Base-by-base conservation (phyloP, 495 filamentous ascomycete species). In the Apiosordaria backusii region DNA sequence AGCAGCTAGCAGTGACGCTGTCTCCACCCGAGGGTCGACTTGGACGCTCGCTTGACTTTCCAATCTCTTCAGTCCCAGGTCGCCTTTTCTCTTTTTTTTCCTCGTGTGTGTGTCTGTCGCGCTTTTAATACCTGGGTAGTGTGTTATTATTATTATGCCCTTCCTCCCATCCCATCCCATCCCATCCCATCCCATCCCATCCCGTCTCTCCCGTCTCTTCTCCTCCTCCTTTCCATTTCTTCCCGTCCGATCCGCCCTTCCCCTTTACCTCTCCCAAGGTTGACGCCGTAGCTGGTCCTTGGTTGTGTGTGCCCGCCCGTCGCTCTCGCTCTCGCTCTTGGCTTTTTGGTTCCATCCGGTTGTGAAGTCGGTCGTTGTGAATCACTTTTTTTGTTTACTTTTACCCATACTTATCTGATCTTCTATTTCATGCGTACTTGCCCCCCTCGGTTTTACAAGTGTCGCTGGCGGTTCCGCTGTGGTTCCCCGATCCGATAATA, bases 1-100 rank as follows among this genome's bases (percentile, higher is more conserved):
- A 64, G 25, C 66, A 64, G 61, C 66, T 64, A 64, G 66, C 61
- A 61, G 50, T 29, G 27, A 45, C 35, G 35, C 23, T 35, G 57
- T 68, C 66, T 54, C 66, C 66, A 68, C 66, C 62, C 62, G 65
- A 66, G 59, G 57, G 40, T 21, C 26, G 55, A 57, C 62, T 65
- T 65, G 66, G 66, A 67, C 22, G 62, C 62, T 62, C 50, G 62
- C 62, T 60, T 68, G 55, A 24, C 52, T 40, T 23, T 64, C 18
- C 50, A 29, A 55, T 55, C 52, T 55, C 52, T 55, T 54, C 50
- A 19, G n/a, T 55, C 52, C n/a, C 52, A 55, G 52, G 52, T 40
- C 27, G n/a, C 59, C 16, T 27, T 35, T 23, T 21, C 16, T 60
- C 18, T 22, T 27, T 22, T 40, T 40, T 50, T 45, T 27, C n/a